phyloP scores from a whole-genome alignment of 345 rosid species.

The Erodium maritimum region DNA sequence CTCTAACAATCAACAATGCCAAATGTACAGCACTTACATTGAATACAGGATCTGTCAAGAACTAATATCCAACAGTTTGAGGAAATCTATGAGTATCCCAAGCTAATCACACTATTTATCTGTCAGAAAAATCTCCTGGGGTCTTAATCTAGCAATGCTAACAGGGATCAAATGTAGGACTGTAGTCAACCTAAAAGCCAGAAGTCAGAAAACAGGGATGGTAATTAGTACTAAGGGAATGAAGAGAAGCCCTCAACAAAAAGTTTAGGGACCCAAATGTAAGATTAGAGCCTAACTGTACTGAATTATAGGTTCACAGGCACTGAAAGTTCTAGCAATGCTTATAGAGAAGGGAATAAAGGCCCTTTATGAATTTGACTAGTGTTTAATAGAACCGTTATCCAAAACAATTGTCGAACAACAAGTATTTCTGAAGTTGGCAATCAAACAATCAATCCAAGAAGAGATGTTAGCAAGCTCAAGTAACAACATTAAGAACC shows the following conservation, averaged over 20 bases:
- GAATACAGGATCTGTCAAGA: not conserved
- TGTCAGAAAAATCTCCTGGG: not conserved
- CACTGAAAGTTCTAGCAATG: too few species aligned
- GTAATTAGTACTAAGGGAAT: too few species aligned
- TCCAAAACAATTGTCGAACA: too few species aligned
- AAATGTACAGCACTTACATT: not conserved
- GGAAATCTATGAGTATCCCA: not conserved
- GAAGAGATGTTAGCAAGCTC: too few species aligned
- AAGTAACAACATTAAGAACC: too few species aligned
- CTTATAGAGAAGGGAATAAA: too few species aligned
- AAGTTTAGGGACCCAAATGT: not conserved
- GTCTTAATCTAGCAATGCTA: not conserved
- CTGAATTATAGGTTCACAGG: not conserved
- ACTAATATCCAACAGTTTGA: not conserved
- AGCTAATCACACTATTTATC: not conserved
- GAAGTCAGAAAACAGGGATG: not conserved
- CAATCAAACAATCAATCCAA: too few species aligned
- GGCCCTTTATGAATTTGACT: too few species aligned
- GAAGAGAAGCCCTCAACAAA: too few species aligned
- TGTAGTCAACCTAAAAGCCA: not conserved
- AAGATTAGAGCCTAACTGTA: not conserved
- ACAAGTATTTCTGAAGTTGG: too few species aligned
- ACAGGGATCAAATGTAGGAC: not conserved
- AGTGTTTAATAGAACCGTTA: too few species aligned
- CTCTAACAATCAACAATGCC: not conserved